phyloP scores from a whole-genome alignment of 2,329 filamentous ascomycete species.

The Sphaerulina musiva region DNA sequence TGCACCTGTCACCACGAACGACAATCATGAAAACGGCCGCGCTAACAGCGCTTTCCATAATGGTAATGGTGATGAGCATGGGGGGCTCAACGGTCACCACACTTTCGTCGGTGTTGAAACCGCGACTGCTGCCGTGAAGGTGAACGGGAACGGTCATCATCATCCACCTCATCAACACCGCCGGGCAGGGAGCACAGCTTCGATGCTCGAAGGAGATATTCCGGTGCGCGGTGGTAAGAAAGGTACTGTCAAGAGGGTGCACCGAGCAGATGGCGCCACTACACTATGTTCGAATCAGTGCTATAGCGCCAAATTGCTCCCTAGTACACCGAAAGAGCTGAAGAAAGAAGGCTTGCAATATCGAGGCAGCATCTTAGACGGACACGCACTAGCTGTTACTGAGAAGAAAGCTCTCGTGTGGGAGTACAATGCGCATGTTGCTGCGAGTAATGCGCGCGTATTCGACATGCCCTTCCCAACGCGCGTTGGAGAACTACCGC shows the following conservation, averaged over 20 bases:
- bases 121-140: neutral
- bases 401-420: conserved; percentile 79
- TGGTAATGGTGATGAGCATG: too few species aligned
- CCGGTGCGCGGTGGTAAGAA: conserved; percentile 25
- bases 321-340: conserved; percentile 71
- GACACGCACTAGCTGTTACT: conserved; percentile 65
- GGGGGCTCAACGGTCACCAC: conserved; percentile 20
- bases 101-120: neutral
- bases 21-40: conserved; percentile 13
- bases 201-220: conserved; percentile 14
- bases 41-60: neutral
- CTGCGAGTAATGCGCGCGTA: conserved; percentile 67
- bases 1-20: conserved; percentile 4
- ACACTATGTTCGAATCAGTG: conserved; percentile 69
- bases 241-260: conserved; percentile 24
- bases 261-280: conserved; percentile 30
- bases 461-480: conserved; percentile 72
- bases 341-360: conserved; percentile 57
- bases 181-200: conserved; percentile 7
- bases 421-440: conserved; percentile 64
- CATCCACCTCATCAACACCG: conserved; percentile 8
- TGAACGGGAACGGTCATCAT: conserved; percentile 13
- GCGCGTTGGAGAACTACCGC: conserved; percentile 63
- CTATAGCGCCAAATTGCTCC: conserved; percentile 78
- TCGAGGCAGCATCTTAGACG: conserved; percentile 21